These are phyloP conservation scores for Phytopythium helicoides DNA, from an alignment of 352 stramenopile species.

Conservation along the genomic window DNA sequence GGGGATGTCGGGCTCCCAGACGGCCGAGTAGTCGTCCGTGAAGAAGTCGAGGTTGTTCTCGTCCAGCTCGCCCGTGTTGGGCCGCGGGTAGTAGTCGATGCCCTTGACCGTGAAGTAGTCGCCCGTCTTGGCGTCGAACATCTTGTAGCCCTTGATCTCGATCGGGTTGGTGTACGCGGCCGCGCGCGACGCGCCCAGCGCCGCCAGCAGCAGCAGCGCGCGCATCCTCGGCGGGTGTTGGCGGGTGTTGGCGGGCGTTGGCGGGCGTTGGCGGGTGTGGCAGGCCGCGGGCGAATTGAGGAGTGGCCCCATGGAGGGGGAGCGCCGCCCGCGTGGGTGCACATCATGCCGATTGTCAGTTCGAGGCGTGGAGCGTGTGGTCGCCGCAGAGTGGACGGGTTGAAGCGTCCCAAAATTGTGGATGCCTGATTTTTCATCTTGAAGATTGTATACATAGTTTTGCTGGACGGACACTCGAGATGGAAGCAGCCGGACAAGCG, in stretches of 20 bases:
- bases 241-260: neutral
- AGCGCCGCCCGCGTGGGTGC: too few relatives aligned
- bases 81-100: conserved; percentile 77
- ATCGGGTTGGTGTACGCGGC: conserved; percentile 32
- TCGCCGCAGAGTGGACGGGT: too few relatives aligned
- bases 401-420: too few relatives aligned
- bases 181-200: conserved; percentile 2
- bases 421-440: too few relatives aligned
- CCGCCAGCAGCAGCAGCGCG: conserved; percentile 1
- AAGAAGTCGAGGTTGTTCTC: conserved; percentile 84
- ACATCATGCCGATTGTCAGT: too few relatives aligned
- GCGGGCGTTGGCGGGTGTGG: neutral
- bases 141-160: conserved; percentile 53
- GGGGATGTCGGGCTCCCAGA: conserved; percentile 71
- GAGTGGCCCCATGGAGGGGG: neutral
- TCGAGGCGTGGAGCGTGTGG: too few relatives aligned
- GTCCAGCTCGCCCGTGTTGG: conserved; percentile 60
- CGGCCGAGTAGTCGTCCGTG: conserved; percentile 61
- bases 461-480: too few relatives aligned
- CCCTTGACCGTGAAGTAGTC: conserved; percentile 59
- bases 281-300: neutral
- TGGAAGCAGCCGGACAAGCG: too few relatives aligned
- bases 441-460: too few relatives aligned
- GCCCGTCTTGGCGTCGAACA: conserved; percentile 64
- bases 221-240: neutral